Evolutionary conservation across 257 asterid genomes (phyloP).

Genomic region (Paulownia fortunei): DNA sequence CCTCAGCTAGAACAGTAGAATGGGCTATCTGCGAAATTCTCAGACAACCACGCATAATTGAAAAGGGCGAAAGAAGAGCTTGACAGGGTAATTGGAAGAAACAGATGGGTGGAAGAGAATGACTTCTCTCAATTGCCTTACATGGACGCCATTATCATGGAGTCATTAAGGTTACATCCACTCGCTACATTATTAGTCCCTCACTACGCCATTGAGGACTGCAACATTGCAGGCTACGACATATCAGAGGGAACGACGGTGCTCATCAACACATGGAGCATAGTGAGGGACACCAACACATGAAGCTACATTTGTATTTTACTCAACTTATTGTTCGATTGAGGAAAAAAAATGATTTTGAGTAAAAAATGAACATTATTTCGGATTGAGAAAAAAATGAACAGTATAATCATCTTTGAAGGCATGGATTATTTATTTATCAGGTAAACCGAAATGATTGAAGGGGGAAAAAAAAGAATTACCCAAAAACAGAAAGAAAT

Average conservation of each 20-base stretch:
- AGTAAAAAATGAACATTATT: too few species aligned
- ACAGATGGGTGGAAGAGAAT: slow-evolving; percentile 47
- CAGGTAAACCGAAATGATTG: too few species aligned
- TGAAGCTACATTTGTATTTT: too few species aligned
- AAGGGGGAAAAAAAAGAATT: too few species aligned
- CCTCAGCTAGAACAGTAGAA: slow-evolving; percentile 38
- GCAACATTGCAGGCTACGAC: slow-evolving; percentile 35
- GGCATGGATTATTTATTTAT: too few species aligned
- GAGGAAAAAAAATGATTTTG: too few species aligned
- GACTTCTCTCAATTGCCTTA: slow-evolving; percentile 43
- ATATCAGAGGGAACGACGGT: slow-evolving; percentile 33
- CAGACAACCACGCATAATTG: slow-evolving; percentile 26
- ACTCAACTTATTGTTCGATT: too few species aligned
- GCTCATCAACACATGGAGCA: slow-evolving; percentile 39
- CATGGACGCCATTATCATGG: slow-evolving; percentile 44
- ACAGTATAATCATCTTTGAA: too few species aligned
- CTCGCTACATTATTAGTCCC: slow-evolving; percentile 33
- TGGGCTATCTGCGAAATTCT: slow-evolving; percentile 46
- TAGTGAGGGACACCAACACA: slow-evolving; percentile 29
- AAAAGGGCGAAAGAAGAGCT: slow-evolving; percentile 46
- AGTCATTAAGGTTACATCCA: slow-evolving; percentile 46
- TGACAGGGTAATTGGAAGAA: slow-evolving; percentile 39
- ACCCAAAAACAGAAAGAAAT: too few species aligned
- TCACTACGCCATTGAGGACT: slow-evolving; percentile 34
- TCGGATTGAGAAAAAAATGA: too few species aligned